Conservation (phyloP, 352 stramenopile genomes). For the Blastocystis sp. region DNA sequence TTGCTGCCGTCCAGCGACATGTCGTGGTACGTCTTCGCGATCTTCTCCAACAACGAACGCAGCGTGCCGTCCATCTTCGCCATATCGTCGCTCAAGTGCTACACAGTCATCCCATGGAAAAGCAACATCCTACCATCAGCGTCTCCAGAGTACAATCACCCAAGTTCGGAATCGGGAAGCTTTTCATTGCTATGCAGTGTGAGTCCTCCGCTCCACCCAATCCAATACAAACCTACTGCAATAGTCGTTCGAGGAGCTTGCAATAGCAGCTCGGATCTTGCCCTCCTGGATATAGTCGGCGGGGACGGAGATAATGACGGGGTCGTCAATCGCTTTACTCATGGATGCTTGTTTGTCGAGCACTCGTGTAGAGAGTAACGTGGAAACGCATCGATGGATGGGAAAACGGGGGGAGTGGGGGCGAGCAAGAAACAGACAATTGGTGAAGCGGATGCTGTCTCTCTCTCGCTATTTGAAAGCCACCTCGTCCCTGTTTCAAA, state of each 20-base stretch:
- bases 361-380: not conserved
- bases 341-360: slow-evolving; percentile 42
- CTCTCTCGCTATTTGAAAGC: slow-evolving; percentile 12
- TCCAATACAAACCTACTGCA: not conserved
- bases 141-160: slow-evolving; percentile 39
- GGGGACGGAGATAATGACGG: not conserved
- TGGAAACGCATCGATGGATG: slow-evolving; percentile 46
- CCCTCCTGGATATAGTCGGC: slow-evolving; percentile 14
- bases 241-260: slow-evolving; percentile 18
- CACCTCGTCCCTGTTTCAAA: not conserved
- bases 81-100: slow-evolving; percentile 40
- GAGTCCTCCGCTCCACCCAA: not conserved
- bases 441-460: not conserved
- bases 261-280: slow-evolving; percentile 2
- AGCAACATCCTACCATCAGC: slow-evolving; percentile 22
- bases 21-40: slow-evolving; percentile 35
- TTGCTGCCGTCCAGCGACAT: not conserved
- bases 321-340: slow-evolving; percentile 61
- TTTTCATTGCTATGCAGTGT: slow-evolving; percentile 8
- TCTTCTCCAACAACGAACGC: not conserved
- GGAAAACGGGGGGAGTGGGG: not conserved
- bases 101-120: not conserved
- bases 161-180: slow-evolving; percentile 20
- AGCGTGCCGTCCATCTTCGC: not conserved
- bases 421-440: not conserved